Evolutionary conservation across 805 yeast species (phyloP).

Genomic region (Tetrapisispora nanseiensis): DNA sequence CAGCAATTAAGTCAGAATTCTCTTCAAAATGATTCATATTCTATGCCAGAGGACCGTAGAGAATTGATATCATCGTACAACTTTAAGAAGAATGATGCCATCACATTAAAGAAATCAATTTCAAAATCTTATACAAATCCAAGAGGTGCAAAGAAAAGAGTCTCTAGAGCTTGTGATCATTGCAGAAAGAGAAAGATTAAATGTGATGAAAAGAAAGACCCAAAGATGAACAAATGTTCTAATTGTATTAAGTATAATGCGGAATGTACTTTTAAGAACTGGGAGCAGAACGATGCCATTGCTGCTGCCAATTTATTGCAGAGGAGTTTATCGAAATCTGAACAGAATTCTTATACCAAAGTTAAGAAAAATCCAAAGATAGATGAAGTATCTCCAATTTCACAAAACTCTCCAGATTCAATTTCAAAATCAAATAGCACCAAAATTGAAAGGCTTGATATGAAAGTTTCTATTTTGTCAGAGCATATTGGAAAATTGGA

Average conservation of each 20-base stretch:
- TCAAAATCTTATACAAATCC: not conserved
- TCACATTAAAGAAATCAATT: not conserved
- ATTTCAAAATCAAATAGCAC: not conserved
- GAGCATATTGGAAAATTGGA: conserved; percentile 18
- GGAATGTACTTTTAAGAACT: conserved; percentile 20
- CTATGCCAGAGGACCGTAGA: not conserved
- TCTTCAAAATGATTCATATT: not conserved
- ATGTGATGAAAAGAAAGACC: conserved; percentile 19
- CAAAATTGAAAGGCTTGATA: conserved; percentile 16
- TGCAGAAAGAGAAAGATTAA: conserved; percentile 27
- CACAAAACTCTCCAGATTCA: not conserved
- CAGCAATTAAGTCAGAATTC: not conserved
- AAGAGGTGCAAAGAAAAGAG: conserved; percentile 17
- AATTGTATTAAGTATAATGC: conserved; percentile 22
- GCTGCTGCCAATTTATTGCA: conserved; percentile 2
- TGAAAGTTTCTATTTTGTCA: conserved; percentile 15
- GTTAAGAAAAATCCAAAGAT: not conserved
- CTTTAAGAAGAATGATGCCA: not conserved
- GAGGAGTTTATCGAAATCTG: conserved; percentile 1
- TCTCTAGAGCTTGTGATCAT: conserved; percentile 26
- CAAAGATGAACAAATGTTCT: conserved; percentile 16
- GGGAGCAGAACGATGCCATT: conserved; percentile 8
- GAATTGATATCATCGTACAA: not conserved
- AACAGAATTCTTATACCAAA: not conserved
- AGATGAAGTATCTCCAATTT: not conserved